phyloP scores from a whole-genome alignment of 139 green algal genomes.

The Coccomyxa sp. region DNA sequence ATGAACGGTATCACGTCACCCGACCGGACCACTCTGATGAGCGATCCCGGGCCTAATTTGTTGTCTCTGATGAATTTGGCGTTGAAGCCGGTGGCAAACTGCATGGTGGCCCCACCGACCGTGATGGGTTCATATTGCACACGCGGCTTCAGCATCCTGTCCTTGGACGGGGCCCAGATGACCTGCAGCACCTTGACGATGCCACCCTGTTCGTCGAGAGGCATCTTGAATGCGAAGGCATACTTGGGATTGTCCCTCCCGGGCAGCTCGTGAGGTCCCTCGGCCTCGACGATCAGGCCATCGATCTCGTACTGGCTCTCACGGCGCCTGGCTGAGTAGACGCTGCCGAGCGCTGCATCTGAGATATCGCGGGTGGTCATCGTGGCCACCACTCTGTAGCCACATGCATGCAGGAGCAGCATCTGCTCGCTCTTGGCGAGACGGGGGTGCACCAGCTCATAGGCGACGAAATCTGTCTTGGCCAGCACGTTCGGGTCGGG shows the following conservation, averaged over 20 bases:
- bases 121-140: not conserved
- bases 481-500: not conserved
- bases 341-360: not conserved
- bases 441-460: not conserved
- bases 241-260: not conserved
- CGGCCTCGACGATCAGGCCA: not conserved
- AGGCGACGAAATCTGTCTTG: not conserved
- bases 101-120: not conserved
- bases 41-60: not conserved
- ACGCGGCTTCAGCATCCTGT: not conserved
- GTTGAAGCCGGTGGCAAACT: not conserved
- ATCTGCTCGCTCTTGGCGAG: not conserved
- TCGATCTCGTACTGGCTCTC: not conserved
- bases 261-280: not conserved
- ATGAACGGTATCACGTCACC: not conserved
- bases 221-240: not conserved
- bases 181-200: not conserved
- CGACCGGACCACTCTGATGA: not conserved
- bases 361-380: not conserved
- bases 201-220: not conserved
- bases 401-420: not conserved
- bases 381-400: not conserved
- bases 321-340: not conserved
- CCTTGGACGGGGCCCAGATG: not conserved
- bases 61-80: not conserved